Evolutionary conservation across 2,329 filamentous ascomycete species (phyloP).

Genomic region (Curvularia hawaiiensis): DNA sequence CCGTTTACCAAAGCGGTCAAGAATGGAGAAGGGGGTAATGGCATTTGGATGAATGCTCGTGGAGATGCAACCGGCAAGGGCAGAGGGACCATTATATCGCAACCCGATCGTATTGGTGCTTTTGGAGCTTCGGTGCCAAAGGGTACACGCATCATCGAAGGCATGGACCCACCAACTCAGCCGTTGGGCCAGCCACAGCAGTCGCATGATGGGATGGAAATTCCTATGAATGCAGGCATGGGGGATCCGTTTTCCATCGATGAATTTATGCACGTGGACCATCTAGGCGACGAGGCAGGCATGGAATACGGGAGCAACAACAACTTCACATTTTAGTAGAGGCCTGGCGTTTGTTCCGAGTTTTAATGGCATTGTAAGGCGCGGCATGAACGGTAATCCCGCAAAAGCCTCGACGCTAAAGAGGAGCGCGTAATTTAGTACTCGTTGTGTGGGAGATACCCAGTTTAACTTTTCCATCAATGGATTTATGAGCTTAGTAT

Average conservation of each 20-base stretch:
- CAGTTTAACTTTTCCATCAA: neutral
- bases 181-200: constrained; percentile 17
- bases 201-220: constrained; percentile 20
- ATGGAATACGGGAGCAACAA: constrained; percentile 19
- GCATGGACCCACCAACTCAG: constrained; percentile 36
- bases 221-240: constrained; percentile 14
- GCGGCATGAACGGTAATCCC: neutral
- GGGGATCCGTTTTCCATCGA: constrained; percentile 34
- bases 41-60: constrained; percentile 55
- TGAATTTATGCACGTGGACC: constrained; percentile 52
- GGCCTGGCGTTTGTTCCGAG: neutral
- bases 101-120: constrained; percentile 47
- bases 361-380: constrained; percentile 1
- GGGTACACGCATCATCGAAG: constrained; percentile 46
- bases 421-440: neutral
- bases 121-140: constrained; percentile 51
- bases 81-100: constrained; percentile 34
- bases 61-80: constrained; percentile 45
- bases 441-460: constrained; percentile 4
- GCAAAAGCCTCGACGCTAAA: neutral
- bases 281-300: constrained; percentile 32
- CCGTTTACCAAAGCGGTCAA: constrained; percentile 42
- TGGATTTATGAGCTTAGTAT: neutral
- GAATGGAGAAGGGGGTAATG: constrained; percentile 50
- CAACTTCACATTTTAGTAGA: constrained; percentile 9